phyloP scores from a whole-genome alignment of 2,329 filamentous ascomycete genomes.

The Massarina eburnea region DNA sequence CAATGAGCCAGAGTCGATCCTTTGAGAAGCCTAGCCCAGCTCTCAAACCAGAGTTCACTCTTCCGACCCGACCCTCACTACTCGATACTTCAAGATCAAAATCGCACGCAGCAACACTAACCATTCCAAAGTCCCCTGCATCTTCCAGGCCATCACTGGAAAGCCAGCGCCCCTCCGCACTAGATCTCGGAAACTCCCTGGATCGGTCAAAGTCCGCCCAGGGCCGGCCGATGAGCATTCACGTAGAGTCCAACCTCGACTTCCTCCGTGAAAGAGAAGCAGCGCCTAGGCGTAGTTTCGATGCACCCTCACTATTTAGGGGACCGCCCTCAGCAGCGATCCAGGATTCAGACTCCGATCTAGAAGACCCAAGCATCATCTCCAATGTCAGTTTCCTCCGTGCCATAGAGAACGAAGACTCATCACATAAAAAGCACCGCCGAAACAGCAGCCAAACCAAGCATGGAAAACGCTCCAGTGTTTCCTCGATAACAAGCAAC shows the following conservation, averaged over 20 bases:
- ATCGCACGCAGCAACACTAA: conserved; percentile 53
- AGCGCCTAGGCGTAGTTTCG: conserved; percentile 43
- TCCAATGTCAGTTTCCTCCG: conserved; percentile 84
- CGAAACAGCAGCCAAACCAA: conserved; percentile 60
- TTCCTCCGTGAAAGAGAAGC: conserved; percentile 77
- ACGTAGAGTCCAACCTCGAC: conserved; percentile 80
- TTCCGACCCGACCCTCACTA: conserved; percentile 44
- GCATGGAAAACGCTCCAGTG: conserved; percentile 70
- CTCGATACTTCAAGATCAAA: conserved; percentile 52
- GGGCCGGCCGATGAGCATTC: conserved; percentile 77
- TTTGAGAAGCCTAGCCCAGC: conserved; percentile 42
- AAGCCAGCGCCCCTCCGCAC: conserved; percentile 63
- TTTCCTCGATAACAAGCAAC: conserved; percentile 68
- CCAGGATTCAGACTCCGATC: conserved; percentile 44
- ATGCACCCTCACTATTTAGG: conserved; percentile 32
- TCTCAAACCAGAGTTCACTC: conserved; percentile 41
- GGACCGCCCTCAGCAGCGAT: conserved; percentile 33
- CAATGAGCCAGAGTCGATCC: conserved; percentile 53
- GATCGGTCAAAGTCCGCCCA: conserved; percentile 65
- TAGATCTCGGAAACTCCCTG: conserved; percentile 62
- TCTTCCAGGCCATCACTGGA: conserved; percentile 72
- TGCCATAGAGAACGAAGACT: conserved; percentile 67
- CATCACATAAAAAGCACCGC: conserved; percentile 57
- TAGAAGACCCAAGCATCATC: conserved; percentile 67
- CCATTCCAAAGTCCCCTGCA: conserved; percentile 56